Conservation (phyloP, 495 filamentous ascomycete genomes). For the Annulohypoxylon bovei region DNA sequence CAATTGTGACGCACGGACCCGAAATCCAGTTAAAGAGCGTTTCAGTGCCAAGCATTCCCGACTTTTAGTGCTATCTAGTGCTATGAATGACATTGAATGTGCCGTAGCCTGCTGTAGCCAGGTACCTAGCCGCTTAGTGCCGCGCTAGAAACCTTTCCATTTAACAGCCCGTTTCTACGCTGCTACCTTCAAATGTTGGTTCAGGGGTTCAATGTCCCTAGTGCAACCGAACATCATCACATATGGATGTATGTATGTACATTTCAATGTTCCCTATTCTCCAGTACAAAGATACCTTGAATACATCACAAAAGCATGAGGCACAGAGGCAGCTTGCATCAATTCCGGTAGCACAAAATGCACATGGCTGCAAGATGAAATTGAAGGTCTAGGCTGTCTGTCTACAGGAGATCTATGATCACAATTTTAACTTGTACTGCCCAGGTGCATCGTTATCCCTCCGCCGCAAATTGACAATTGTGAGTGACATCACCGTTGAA, state of each 20-base stretch:
- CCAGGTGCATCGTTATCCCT: slow-evolving; percentile 11
- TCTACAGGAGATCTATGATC: slow-evolving; percentile 30
- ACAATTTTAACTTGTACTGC: slow-evolving; percentile 30
- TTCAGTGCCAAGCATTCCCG: slow-evolving; percentile 35
- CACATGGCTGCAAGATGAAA: slow-evolving; percentile 25
- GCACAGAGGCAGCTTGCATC: slow-evolving; percentile 10
- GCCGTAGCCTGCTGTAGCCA: slow-evolving; percentile 8
- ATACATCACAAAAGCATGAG: neutral
- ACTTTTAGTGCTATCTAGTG: slow-evolving; percentile 17
- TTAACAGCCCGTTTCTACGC: slow-evolving; percentile 18
- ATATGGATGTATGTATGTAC: too few relatives aligned
- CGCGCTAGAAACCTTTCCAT: slow-evolving; percentile 26
- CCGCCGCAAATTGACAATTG: slow-evolving; percentile 1
- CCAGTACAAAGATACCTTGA: neutral
- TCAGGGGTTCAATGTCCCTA: slow-evolving; percentile 37
- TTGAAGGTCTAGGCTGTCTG: slow-evolving; percentile 26
- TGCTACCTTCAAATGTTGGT: slow-evolving; percentile 19
- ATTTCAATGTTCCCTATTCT: too few relatives aligned
- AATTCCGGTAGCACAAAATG: slow-evolving; percentile 25
- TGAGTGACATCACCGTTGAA: slow-evolving; percentile 22
- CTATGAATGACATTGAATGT: neutral
- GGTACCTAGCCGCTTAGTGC: slow-evolving; percentile 2
- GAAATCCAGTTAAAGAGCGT: neutral
- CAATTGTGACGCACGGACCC: slow-evolving; percentile 28
- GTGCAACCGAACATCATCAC: too few relatives aligned